Conservation (phyloP, 2,329 filamentous ascomycete genomes). For the Trichoderma brevicompactum region DNA sequence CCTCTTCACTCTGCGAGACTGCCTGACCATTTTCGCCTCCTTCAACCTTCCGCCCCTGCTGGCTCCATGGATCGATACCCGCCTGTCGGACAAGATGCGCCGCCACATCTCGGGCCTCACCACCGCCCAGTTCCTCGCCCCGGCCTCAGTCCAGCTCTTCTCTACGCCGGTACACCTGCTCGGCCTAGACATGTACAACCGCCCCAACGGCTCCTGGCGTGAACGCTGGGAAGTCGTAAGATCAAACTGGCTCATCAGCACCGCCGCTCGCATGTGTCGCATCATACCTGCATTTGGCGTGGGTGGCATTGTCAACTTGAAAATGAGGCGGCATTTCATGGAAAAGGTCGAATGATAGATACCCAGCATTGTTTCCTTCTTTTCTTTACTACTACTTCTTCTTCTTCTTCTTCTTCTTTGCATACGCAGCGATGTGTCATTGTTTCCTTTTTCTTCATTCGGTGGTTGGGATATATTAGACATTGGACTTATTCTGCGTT, state of each 20-base stretch:
- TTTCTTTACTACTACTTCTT: neutral
- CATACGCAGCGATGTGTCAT: neutral
- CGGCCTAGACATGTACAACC: constrained; percentile 85
- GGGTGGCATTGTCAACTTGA: constrained; percentile 82
- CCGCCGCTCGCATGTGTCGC: constrained; percentile 75
- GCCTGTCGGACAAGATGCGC: constrained; percentile 55
- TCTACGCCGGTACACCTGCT: constrained; percentile 85
- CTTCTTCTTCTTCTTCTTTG: neutral
- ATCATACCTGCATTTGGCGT: constrained; percentile 90
- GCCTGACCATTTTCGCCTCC: constrained; percentile 85
- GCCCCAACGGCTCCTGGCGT: constrained; percentile 53
- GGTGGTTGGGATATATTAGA: neutral
- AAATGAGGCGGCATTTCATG: constrained; percentile 72
- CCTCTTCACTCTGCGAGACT: constrained; percentile 82
- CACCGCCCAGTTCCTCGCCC: constrained; percentile 78
- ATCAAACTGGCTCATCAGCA: constrained; percentile 76
- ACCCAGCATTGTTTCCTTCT: neutral
- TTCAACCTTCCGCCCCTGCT: constrained; percentile 88
- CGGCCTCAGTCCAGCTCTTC: constrained; percentile 76
- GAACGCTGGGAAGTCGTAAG: constrained; percentile 71
- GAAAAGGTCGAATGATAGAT: constrained; percentile 52
- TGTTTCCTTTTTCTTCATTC: constrained; percentile 8
- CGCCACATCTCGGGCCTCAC: constrained; percentile 56
- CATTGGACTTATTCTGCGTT: neutral
- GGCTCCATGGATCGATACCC: constrained; percentile 67